Evolutionary conservation across 2,329 filamentous ascomycete species (phyloP).

Genomic region (Chrysoporthe cubensis): DNA sequence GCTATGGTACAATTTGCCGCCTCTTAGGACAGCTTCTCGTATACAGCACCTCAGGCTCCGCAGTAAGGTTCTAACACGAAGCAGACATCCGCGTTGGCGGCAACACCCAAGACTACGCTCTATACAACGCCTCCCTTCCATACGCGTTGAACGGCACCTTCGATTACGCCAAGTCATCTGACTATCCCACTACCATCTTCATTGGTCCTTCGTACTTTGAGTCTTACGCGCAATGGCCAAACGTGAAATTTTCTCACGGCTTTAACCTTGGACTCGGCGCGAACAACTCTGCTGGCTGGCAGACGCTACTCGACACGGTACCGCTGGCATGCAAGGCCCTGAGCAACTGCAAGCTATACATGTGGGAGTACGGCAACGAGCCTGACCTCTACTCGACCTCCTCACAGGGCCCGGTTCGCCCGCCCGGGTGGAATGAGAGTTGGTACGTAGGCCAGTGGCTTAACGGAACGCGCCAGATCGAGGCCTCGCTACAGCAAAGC

Average conservation of each 20-base stretch:
- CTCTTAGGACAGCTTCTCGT: not conserved
- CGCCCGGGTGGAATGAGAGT: slow-evolving; percentile 54
- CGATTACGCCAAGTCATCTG: slow-evolving; percentile 52
- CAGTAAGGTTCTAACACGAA: not conserved
- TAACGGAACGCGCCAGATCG: slow-evolving; percentile 56
- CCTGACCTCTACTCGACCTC: slow-evolving; percentile 62
- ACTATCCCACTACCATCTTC: slow-evolving; percentile 64
- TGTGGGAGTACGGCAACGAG: slow-evolving; percentile 69
- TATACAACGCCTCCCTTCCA: slow-evolving; percentile 59
- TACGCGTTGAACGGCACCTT: slow-evolving; percentile 57
- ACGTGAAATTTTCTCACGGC: slow-evolving; percentile 61
- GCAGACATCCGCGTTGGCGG: slow-evolving; percentile 65
- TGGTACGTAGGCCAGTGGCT: slow-evolving; percentile 63
- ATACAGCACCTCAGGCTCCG: not conserved
- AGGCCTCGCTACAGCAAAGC: slow-evolving; percentile 45
- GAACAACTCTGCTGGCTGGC: slow-evolving; percentile 55
- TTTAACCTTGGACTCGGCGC: slow-evolving; percentile 61
- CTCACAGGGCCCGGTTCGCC: slow-evolving; percentile 55
- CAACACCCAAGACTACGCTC: slow-evolving; percentile 69
- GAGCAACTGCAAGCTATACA: slow-evolving; percentile 51
- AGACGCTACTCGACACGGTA: slow-evolving; percentile 57
- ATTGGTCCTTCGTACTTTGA: slow-evolving; percentile 68
- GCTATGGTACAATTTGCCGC: not conserved
- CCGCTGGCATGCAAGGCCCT: slow-evolving; percentile 62
- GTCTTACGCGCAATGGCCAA: slow-evolving; percentile 61